Evolutionary conservation across 306 rosid genomes (phyloP), one percentile per base, ranked within the genome.

Genomic region (Quercus mongolica): DNA sequence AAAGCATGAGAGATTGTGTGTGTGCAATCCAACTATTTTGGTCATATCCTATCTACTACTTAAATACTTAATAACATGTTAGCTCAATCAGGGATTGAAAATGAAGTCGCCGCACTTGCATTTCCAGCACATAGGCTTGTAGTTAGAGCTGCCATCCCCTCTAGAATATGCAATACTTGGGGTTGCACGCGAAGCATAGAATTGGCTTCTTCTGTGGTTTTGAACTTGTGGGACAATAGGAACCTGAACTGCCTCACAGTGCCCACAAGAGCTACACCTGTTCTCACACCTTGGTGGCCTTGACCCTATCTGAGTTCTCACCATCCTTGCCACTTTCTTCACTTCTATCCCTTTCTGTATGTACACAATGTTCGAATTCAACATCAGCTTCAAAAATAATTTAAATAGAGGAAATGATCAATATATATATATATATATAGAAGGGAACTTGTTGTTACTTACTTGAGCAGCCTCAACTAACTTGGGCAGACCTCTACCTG

Each of bases 111-210:
- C 94, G 74, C 98, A 92, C 72, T 89, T 94, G 90, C 98, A 94
- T 74, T 89, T 92, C 94, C 97, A 92, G 81, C 97, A 88, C 49
- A 94, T 86, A 59, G 97, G 98, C 75, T 91, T 94, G 83, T 94
- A 94, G 78, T 92, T 92, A 35, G 97, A 86, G 81, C 86, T 82
- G 13, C 77, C 87, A 41, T 88, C 94, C 4, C 87, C 84, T 88
- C 94, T 89, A 12, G 88, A 87, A 64, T 73, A 65, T 17, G 84
- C 81, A 26, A 82, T 17, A 3, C 69, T 25, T 28, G 81, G 38
- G 44, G 67, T 31, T 20, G 35, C 23, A 49, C 3, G 68, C 58
- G 76, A 20, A 58, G 56, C 73, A 26, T 83, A 38, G 79, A 73
- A 74, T 23, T 77, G 83, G 71, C 78, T 85, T 76, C 56, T 65